Evolutionary conservation across 371 early-diverging fungal species (phyloP).

Genomic region (Coemansia sp.): DNA sequence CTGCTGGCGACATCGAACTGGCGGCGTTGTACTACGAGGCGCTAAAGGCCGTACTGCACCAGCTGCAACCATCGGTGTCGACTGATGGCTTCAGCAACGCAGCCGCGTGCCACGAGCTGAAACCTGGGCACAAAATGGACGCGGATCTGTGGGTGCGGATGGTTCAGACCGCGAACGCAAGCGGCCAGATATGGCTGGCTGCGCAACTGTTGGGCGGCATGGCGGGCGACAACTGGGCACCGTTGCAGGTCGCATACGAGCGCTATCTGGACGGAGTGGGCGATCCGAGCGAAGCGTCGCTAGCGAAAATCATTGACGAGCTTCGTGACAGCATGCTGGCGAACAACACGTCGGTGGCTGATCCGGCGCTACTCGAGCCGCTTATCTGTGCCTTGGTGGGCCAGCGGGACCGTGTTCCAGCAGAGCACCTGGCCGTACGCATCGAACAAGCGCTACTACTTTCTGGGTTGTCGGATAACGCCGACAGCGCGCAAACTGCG

Average conservation of each 20-base stretch:
- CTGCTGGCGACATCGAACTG: slow-evolving; percentile 24
- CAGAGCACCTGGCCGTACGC: slow-evolving; percentile 2
- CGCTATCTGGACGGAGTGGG: slow-evolving; percentile 9
- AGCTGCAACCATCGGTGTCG: not conserved
- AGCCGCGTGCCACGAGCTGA: not conserved
- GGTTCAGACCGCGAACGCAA: not conserved
- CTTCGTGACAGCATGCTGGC: not conserved
- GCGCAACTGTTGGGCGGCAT: slow-evolving; percentile 28
- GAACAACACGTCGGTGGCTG: not conserved
- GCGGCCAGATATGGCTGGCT: slow-evolving; percentile 33
- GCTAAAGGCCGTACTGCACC: slow-evolving; percentile 14
- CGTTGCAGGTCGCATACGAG: slow-evolving; percentile 15
- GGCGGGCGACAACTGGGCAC: slow-evolving; percentile 21
- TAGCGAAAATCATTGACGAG: slow-evolving; percentile 4
- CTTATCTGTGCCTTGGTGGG: slow-evolving; percentile 23
- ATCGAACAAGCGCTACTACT: slow-evolving; percentile 33
- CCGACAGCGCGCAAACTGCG: not conserved
- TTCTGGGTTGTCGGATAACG: not conserved
- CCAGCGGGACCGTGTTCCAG: not conserved
- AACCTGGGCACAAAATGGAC: not conserved
- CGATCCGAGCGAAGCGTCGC: slow-evolving; percentile 9
- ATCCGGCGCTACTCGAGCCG: slow-evolving; percentile 2
- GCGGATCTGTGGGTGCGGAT: slow-evolving; percentile 11
- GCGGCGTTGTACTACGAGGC: slow-evolving; percentile 37
- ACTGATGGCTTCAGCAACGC: not conserved